Conservation (phyloP, 164 flowering plant species). For the Houttuynia cordata region DNA sequence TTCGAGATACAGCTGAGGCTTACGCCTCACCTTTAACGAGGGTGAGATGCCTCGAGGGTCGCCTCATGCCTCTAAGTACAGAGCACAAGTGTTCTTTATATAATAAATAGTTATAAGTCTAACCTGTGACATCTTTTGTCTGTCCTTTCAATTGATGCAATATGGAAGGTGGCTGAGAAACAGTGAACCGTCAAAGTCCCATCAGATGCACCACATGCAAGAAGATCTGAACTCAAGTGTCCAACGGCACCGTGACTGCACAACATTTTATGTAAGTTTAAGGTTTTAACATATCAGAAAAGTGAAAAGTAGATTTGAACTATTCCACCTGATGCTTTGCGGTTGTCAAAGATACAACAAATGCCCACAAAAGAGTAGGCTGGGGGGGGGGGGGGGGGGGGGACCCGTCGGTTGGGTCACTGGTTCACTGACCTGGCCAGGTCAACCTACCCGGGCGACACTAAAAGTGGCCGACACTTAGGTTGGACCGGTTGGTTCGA, state of each 20-base stretch:
- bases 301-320: neutral
- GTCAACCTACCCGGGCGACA: conserved; percentile 56
- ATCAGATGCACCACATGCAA: conserved; percentile 99
- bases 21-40: too few species aligned
- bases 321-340: conserved; percentile 71
- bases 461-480: conserved; percentile 71
- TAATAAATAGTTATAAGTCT: conserved; percentile 24
- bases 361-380: conserved; percentile 98
- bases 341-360: conserved; percentile 96
- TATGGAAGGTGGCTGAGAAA: conserved; percentile 66
- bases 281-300: neutral
- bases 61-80: neutral
- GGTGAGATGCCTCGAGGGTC: too few species aligned
- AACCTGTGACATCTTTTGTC: conserved; percentile 98
- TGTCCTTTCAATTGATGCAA: conserved; percentile 72
- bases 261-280: conserved; percentile 8
- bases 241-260: conserved; percentile 92
- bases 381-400: too few species aligned
- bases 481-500: too few species aligned
- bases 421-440: conserved; percentile 48
- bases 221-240: conserved; percentile 86
- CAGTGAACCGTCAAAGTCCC: conserved; percentile 82
- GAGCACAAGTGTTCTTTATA: neutral
- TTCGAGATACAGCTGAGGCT: too few species aligned
- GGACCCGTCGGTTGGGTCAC: too few species aligned